These are phyloP conservation scores for Boechera divaricarpa DNA, from an alignment of 345 rosid species.

Conservation along the genomic window DNA sequence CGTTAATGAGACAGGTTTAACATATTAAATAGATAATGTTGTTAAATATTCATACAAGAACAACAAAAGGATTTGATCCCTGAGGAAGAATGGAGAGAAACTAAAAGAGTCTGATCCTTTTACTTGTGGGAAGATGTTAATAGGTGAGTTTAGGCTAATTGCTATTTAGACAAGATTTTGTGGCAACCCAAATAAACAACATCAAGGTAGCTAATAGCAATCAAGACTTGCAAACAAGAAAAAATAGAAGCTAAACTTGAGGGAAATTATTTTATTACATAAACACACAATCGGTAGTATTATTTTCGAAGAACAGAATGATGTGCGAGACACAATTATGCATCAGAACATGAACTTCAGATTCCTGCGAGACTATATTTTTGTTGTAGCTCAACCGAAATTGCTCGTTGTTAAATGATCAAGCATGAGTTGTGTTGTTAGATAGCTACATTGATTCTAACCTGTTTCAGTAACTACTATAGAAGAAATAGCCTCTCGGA, in stretches of 20 bases:
- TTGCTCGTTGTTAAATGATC: neutral
- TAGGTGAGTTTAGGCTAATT: neutral
- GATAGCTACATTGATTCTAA: conserved; percentile 5
- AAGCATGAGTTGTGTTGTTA: conserved; percentile 6
- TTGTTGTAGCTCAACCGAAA: neutral
- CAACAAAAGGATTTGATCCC: neutral
- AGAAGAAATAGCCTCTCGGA: neutral
- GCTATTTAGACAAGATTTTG: conserved; percentile 1
- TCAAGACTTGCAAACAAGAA: conserved; percentile 6
- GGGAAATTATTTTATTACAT: neutral
- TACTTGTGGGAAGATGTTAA: no score
- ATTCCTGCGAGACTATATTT: conserved; percentile 15
- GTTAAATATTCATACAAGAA: conserved; percentile 19
- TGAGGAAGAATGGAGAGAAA: no score
- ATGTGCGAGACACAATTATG: conserved; percentile 14
- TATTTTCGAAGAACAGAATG: neutral
- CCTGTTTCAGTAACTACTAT: neutral
- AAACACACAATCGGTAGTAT: neutral
- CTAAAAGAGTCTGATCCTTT: no score
- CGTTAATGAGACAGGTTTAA: conserved; percentile 8
- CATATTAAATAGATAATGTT: neutral
- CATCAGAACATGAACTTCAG: neutral
- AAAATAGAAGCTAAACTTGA: neutral
- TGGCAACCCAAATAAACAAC: neutral
- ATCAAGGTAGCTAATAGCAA: conserved; percentile 11